Base-by-base conservation (phyloP, 169 alveolate genomes). In the Plasmodium chabaudi region DNA sequence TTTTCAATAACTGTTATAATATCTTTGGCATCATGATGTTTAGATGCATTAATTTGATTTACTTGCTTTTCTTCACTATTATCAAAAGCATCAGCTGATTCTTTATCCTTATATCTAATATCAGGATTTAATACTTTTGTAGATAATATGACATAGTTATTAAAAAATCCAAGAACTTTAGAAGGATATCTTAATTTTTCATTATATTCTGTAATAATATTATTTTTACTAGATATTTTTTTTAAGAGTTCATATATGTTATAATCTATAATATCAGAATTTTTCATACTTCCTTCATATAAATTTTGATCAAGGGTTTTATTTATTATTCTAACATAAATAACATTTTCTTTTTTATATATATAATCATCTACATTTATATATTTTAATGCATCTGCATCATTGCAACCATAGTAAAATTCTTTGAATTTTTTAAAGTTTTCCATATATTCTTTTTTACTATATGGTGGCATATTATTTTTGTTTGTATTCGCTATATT, bases 251-350 rank as follows among this genome's bases (percentile, higher is more conserved):
- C 69, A 86, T 86, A 86, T 46, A 70, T 70, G 34, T 86, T 25
- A 23, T 56, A 25, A 39, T 69, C 56, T 23, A 86, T 59, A 1
- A 7, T 34, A 21, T 86, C 91, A n/a, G 69, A n/a, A 39, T 70
- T 56, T 57, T 23, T 49, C 91, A 86, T 86, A 72, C 87, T 70
- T 1, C 91, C 91, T 86, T 86, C 91, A 65, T 86, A 86, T 42
- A 86, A 4, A 57, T 86, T 86, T 59, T 34, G 27, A 15, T 86
- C 91, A 21, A 65, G 23, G 1, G 91, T 86, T 70, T 86, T 86
- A 46, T 86, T 86, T 13, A 86, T 53, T 34, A 86, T 86, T 86
- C 91, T 60, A 46, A 86, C 91, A 44, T 86, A 86, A 7, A 86
- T 23, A 13, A 68, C 19, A 57, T 69, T 86, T 70, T 86, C 91